Percentiles rank a stretch among this genome's conserved stretches.
phyloP scores from a whole-genome alignment of 2,329 filamentous ascomycete species.

The Diaporthe amygdali region DNA sequence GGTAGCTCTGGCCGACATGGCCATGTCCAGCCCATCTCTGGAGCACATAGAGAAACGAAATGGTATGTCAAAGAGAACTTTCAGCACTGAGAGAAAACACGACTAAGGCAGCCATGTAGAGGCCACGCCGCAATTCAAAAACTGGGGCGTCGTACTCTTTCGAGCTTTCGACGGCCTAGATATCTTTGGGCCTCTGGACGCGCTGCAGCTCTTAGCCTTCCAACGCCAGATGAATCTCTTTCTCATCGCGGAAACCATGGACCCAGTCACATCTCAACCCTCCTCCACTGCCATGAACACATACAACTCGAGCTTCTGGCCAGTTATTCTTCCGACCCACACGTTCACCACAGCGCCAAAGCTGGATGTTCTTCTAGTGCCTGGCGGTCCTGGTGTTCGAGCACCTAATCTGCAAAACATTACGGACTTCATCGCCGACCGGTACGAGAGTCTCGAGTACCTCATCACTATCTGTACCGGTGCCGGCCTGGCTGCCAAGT shows the following conservation, averaged over 20 bases:
- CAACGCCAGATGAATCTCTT: conserved; percentile 43
- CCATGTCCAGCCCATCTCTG: not conserved
- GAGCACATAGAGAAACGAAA: not conserved
- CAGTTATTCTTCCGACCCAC: conserved; percentile 45
- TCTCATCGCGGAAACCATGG: conserved; percentile 46
- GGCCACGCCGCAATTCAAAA: conserved; percentile 22
- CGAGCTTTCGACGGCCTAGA: conserved; percentile 51
- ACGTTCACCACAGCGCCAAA: conserved; percentile 59
- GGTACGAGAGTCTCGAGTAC: conserved; percentile 55
- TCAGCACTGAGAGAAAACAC: not conserved
- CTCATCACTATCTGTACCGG: conserved; percentile 73
- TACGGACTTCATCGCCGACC: conserved; percentile 46
- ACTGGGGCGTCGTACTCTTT: conserved; percentile 50
- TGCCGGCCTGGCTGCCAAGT: conserved; percentile 59
- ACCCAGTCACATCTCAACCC: conserved; percentile 45
- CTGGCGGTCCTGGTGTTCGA: conserved; percentile 62
- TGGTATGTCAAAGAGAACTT: not conserved
- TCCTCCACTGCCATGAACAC: conserved; percentile 34
- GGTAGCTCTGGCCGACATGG: not conserved
- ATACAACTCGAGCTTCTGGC: conserved; percentile 40
- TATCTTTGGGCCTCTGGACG: conserved; percentile 51
- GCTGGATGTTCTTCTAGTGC: conserved; percentile 70
- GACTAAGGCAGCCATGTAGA: not conserved
- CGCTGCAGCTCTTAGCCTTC: conserved; percentile 46
- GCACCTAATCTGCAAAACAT: conserved; percentile 38